Conservation (phyloP, 306 rosid species). For the Cicer cuneatum region DNA sequence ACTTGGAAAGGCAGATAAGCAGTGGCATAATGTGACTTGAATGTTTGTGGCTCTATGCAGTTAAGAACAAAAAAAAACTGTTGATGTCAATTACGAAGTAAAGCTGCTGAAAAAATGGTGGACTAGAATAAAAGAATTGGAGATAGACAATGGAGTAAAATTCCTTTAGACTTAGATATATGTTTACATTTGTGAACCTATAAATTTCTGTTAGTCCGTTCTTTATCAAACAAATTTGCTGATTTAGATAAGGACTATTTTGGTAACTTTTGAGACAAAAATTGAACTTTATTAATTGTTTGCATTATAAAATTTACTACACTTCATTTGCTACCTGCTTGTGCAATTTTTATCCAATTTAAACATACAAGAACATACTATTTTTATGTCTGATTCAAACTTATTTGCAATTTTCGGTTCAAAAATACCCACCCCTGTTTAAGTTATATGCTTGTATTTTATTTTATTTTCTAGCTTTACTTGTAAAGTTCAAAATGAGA, state of each 20-base stretch:
- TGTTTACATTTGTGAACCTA: background rate
- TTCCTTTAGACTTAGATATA: constrained; percentile 1
- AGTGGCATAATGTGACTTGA: background rate
- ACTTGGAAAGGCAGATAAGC: background rate
- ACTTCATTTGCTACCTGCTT: background rate
- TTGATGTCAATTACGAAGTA: constrained; percentile 24
- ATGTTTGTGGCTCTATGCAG: constrained; percentile 22
- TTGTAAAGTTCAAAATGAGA: constrained; percentile 22
- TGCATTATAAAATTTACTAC: background rate
- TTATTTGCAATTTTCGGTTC: constrained; percentile 8
- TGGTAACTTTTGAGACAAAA: constrained; percentile 12
- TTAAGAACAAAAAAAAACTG: constrained; percentile 7
- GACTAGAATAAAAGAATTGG: constrained; percentile 8
- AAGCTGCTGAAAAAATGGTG: background rate
- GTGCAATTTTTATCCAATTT: background rate
- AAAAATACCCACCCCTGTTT: background rate
- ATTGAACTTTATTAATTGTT: constrained; percentile 1
- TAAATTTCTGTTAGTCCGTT: background rate
- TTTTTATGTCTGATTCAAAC: constrained; percentile 13
- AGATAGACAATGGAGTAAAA: background rate
- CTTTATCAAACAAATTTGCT: background rate
- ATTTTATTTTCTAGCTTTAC: background rate
- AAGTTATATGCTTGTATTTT: constrained; percentile 19
- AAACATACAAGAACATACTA: background rate
- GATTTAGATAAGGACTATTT: background rate